Evolutionary conservation across 2,329 filamentous ascomycete genomes (phyloP).

Genomic region (Colletotrichum sp.): DNA sequence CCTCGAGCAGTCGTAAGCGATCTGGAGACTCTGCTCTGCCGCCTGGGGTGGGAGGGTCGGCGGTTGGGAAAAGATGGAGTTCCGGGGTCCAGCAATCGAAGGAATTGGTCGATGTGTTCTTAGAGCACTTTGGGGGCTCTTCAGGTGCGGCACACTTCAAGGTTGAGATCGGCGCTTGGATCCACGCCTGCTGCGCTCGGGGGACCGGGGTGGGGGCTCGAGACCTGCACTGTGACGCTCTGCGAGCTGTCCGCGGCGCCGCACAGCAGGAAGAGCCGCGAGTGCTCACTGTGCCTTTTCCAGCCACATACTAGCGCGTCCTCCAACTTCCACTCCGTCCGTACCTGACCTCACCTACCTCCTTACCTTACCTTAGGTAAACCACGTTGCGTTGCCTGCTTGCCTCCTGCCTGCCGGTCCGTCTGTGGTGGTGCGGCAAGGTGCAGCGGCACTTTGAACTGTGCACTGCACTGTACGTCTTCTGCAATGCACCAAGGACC

Average conservation of each 20-base stretch:
- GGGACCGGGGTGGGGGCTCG: not conserved
- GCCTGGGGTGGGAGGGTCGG: not conserved
- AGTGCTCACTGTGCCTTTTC: not conserved
- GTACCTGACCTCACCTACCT: too few species aligned
- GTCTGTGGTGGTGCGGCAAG: not conserved
- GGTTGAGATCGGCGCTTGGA: slow-evolving; percentile 18
- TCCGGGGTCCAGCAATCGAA: not conserved
- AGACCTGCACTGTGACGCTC: not conserved
- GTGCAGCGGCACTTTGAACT: not conserved
- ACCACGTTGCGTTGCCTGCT: not conserved
- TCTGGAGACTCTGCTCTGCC: not conserved
- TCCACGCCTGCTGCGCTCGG: slow-evolving; percentile 11
- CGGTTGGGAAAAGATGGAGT: not conserved
- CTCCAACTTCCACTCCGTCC: not conserved
- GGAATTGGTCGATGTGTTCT: not conserved
- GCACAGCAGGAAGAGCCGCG: not conserved
- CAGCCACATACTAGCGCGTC: not conserved
- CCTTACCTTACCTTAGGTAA: not conserved
- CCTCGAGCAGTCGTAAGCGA: slow-evolving; percentile 8
- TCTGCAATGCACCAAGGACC: not conserved
- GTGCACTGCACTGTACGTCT: not conserved
- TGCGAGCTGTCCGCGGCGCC: not conserved
- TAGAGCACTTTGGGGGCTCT: not conserved
- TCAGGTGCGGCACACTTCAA: not conserved
- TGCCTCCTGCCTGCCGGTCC: not conserved